Base-by-base conservation (phyloP, 192 early-diverging fungal genomes). In the Chytriomyces sp. region DNA sequence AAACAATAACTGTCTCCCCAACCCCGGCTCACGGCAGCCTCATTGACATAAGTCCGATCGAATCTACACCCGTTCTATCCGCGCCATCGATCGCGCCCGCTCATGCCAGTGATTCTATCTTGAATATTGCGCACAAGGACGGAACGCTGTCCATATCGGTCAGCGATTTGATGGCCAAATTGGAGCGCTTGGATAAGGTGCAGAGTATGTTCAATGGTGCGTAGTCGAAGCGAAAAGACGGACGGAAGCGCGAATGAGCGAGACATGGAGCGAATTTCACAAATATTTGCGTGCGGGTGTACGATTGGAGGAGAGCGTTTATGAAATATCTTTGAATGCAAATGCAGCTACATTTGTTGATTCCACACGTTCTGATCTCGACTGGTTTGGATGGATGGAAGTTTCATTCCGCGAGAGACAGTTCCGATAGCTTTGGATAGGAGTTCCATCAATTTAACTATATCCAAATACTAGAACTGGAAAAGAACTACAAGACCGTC, bases 161-260 rank as follows among this genome's bases (percentile, higher is more conserved):
- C 32, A 57, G 57, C 12, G 68, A 70, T 10, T 19, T 70, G 17
- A 59, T 59, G 31, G 12, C 68, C 10, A 70, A 59, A 44, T 33
- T 70, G 7, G 68, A 70, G 5, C 68, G 68, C 17, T 32, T 70
- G 38, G 68, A 70, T 5, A 70, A 59, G 31, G 26, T 70, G 31
- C 68, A 70, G 28, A 6, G 19, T 19, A 70, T 70, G 68, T 70
- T 70, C 37, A 70, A 70, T 30, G 68, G 68, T 70, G 26, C 41
- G 62, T n/a, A 22, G 12, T 57, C 56, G 28, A 57, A 19, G 17
- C 56, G 17, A 10, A 26, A 17, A 14, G 12, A 28, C 36, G 32
- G 30, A 12, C 0, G 17, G 17, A 26, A 62, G 14, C 14, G 8
- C 7, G 8, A 19, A 26, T 57, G 25, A 57, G 14, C 56, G 30